These are phyloP conservation scores for Dissoconium aciculare DNA, from an alignment of 2,329 filamentous ascomycete species.

Conservation along the genomic window DNA sequence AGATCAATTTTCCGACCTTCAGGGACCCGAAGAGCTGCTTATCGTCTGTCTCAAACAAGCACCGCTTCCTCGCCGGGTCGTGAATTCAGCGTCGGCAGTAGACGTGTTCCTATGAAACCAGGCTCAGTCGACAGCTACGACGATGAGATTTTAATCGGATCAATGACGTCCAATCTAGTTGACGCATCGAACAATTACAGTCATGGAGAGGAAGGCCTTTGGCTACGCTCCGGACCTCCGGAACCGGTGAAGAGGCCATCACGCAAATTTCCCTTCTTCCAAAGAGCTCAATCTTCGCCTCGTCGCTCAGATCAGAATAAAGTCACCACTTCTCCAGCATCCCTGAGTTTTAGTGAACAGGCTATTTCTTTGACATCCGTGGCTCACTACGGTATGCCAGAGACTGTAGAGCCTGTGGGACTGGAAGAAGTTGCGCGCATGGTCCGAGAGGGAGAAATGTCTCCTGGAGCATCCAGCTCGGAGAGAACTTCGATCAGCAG, in stretches of 20 bases:
- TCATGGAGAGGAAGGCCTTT: constrained; percentile 26
- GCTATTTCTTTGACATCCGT: too few relatives aligned
- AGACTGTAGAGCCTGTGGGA: constrained; percentile 31
- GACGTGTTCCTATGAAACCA: constrained; percentile 4
- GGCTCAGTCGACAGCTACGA: constrained; percentile 9
- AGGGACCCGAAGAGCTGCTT: constrained; percentile 11
- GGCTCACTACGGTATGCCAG: constrained; percentile 45
- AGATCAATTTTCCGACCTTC: constrained; percentile 6
- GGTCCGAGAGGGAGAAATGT: constrained; percentile 27
- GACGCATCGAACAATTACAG: constrained; percentile 5
- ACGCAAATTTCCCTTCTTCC: constrained; percentile 46
- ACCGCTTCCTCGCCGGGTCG: neutral
- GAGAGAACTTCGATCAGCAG: too few relatives aligned
- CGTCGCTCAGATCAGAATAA: too few relatives aligned
- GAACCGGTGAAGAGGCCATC: constrained; percentile 22
- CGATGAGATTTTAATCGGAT: constrained; percentile 6
- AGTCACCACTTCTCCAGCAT: too few relatives aligned
- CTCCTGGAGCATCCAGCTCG: constrained; percentile 6
- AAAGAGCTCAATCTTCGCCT: constrained; percentile 31
- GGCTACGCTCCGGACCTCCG: constrained; percentile 16
- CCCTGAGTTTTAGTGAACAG: too few relatives aligned
- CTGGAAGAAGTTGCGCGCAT: constrained; percentile 33
- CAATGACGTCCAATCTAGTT: constrained; percentile 9
- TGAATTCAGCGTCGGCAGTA: neutral
- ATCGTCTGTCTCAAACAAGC: constrained; percentile 7